Base-by-base conservation (phyloP, 140 eudicot genomes). In the Eryngium alpinum region DNA sequence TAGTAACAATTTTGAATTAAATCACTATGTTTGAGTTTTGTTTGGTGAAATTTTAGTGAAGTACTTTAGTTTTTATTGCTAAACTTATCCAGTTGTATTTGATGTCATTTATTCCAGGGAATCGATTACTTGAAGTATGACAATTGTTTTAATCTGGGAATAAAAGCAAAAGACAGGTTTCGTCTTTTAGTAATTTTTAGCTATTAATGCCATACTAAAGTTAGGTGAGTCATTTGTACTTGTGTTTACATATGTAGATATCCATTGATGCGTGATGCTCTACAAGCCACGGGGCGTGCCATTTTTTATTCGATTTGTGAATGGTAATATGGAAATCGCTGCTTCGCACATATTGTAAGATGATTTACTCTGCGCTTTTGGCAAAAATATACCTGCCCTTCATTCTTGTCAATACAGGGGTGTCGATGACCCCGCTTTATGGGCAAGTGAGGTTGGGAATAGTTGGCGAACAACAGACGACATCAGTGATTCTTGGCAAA, bases 391-490 rank as follows among this genome's bases (percentile, higher is more conserved):
- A 10, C 32, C 67, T 29, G 10, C 25, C 13, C 77, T 67, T 77
- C 60, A 49, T 82, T 79, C 38, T 76, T 34, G 78, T 46, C 75
- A 32, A 85, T 78, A 65, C 83, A 92, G 98, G 98, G 98, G 98
- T 65, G 92, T 86, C 50, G 96, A 94, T 79, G 98, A 94, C 78
- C 98, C 98, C 77, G 98, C 98, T 28, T 46, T 89, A 75, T 94
- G 98, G 98, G 98, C 98, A 21, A 88, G 89, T 60, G 80, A 91
- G 69, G 87, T 94, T 76, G 98, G 97, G 70, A 94, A 94, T 84
- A 94, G 98, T 83, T 94, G 98, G 98, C 90, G 98, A 59, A 94
- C 98, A 29, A 92, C 98, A 32, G 93, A 88, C 84, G 97, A 94
- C 87, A 94, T 94, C 77, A 84, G 53, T 60, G 98, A 94, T 87